Evolutionary conservation across 2,329 filamentous ascomycete genomes (phyloP), one percentile per base, ranked within the genome.

Genomic region (Ophiostoma sp.): DNA sequence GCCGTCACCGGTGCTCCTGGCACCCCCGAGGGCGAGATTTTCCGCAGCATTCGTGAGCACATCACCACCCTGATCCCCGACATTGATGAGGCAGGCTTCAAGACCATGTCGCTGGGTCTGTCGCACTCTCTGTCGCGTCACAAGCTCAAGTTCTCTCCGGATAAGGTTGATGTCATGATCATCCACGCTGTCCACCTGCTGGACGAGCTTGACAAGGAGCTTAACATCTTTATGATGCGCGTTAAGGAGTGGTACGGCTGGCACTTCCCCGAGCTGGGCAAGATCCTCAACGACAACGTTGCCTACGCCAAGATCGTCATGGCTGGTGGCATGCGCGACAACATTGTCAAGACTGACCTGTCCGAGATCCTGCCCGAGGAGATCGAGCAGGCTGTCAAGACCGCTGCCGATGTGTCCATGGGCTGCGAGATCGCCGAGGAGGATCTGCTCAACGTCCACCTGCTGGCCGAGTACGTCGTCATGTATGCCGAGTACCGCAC

Each of bases 211-310:
- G 95, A 99, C 84, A 99, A 99, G 86, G 95, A 99, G 82, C 85
- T 99, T 74, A 99, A 99, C 84, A 95, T 92, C 76, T 98, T 97
- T 79, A 94, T 95, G 74, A 99, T 99, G 95, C 87, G 95, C 80
- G 93, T 97, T 73, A 98, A 98, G 88, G 95, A 99, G 81, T 99
- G 95, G 95, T 99, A 99, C 79, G 95, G 95, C 77, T 99, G 95
- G 95, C 95, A 98, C 82, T 99, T 98, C 84, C 95, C 95, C 57
- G 95, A 99, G 84, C 89, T 99, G 86, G 94, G 92, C 78, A 94
- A 94, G 83, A 97, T 98, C 78, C 86, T 97, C 75, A 96, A 96
- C 80, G 95, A 99, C 85, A 99, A 99, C 82, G 83, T 97, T 73
- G 94, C 94, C 74, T 99, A 97, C 79, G 89, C 94, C 72, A 90